Percentiles rank a stretch among this genome's conserved stretches.
These are phyloP conservation scores for Fagus crenata DNA, from an alignment of 306 rosid genomes.

Conservation along the genomic window DNA sequence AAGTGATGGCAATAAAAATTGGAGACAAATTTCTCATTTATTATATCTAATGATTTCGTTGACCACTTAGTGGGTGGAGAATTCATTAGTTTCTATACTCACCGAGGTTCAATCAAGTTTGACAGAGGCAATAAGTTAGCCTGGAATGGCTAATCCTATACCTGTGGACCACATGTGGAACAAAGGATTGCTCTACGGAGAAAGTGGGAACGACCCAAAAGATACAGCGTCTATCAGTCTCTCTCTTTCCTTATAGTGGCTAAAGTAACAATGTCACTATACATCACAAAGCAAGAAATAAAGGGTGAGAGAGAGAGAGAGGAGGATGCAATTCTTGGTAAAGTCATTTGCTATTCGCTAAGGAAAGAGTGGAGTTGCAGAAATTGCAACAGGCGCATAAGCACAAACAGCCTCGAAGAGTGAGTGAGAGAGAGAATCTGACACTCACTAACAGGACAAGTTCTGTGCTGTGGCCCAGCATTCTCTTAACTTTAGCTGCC, in stretches of 20 bases:
- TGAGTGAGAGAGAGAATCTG: conserved; percentile 46
- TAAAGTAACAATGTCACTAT: not conserved
- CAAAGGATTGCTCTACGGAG: too few relatives aligned
- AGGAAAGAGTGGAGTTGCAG: conserved; percentile 35
- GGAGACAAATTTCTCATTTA: too few relatives aligned
- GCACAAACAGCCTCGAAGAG: conserved; percentile 24
- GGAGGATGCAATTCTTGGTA: conserved; percentile 23
- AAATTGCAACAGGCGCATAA: conserved; percentile 48
- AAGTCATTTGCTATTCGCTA: conserved; percentile 5
- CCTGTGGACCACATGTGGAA: not conserved
- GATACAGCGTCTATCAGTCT: not conserved
- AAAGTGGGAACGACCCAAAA: not conserved
- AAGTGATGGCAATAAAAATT: too few relatives aligned
- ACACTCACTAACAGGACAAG: conserved; percentile 45
- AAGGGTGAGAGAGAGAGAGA: not conserved
- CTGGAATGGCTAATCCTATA: not conserved
- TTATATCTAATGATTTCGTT: not conserved
- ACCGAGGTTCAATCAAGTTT: not conserved
- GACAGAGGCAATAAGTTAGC: not conserved
- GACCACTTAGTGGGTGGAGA: not conserved
- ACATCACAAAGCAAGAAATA: conserved; percentile 3
- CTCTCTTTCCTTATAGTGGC: not conserved
- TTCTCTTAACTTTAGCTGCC: conserved; percentile 42
- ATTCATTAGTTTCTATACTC: not conserved
- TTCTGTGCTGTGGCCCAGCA: conserved; percentile 57